phyloP scores from a whole-genome alignment of 2,329 filamentous ascomycete genomes.

The Anthostomella pinea region DNA sequence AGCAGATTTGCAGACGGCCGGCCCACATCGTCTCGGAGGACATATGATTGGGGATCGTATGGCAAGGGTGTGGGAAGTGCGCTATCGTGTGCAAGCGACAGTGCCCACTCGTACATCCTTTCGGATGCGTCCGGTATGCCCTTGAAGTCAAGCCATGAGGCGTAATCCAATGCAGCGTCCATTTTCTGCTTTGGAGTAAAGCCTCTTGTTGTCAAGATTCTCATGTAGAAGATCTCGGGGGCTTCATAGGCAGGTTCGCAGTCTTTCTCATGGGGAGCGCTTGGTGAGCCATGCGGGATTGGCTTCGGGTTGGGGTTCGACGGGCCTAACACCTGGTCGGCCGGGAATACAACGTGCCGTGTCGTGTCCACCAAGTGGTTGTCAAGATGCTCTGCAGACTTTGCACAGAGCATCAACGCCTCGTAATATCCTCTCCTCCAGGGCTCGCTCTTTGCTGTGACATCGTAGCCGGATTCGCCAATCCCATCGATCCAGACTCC shows the following conservation, averaged over 20 bases:
- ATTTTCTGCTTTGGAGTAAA: conserved; percentile 77
- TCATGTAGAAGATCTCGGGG: conserved; percentile 77
- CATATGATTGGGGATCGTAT: conserved; percentile 60
- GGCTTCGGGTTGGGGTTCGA: conserved; percentile 80
- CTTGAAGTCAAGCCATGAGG: conserved; percentile 81
- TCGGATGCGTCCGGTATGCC: conserved; percentile 61
- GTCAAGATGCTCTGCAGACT: conserved; percentile 76
- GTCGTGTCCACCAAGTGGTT: conserved; percentile 72
- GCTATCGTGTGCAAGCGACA: conserved; percentile 66
- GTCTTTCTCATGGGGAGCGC: conserved; percentile 70
- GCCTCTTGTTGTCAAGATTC: conserved; percentile 75
- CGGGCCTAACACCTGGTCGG: conserved; percentile 73
- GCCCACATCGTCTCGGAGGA: conserved; percentile 59
- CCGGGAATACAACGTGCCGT: conserved; percentile 64
- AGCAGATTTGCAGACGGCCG: conserved; percentile 72
- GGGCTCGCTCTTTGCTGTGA: conserved; percentile 71
- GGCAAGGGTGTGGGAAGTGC: conserved; percentile 35
- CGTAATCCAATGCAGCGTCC: conserved; percentile 79
- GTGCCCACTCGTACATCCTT: conserved; percentile 71
- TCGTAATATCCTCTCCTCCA: conserved; percentile 88
- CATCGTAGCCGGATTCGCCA: conserved; percentile 58
- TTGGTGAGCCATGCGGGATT: conserved; percentile 60
- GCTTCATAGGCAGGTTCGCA: conserved; percentile 66
- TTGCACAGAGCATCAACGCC: conserved; percentile 72
- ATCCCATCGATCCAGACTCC: conserved; percentile 53